Evolutionary conservation across 1,284 basidiomycete genomes (phyloP), one percentile per base, ranked within the genome.

Genomic region (Cryptococcus floricola): DNA sequence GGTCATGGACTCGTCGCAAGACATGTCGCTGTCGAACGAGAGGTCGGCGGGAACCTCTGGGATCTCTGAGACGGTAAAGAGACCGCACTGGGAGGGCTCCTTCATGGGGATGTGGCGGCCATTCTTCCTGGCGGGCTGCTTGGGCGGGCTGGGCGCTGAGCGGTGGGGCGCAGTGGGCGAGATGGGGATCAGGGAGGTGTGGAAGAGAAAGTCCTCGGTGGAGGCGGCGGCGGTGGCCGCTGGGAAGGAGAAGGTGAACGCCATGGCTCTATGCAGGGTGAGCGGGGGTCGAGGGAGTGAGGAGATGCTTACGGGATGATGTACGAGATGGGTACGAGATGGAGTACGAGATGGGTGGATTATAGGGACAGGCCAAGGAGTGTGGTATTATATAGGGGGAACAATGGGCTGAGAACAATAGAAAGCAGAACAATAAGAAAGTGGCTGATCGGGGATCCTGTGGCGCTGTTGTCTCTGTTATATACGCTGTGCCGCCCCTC

Each of bases 51-150:
- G 41, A 4, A 64, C 65, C 8, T 59, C 59, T n/a, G 53, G 52
- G 14, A 57, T 54, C 52, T 73, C 71, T 37, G 46, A 56, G 13
- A 73, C 61, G 23, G 69, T 70, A 61, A 68, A 73, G 9, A 73
- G 59, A 3, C 68, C 71, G 28, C 54, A 62, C 8, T 54, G 51
- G 13, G 63, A 60, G 5, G 67, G 70, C 50, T 67, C 65, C 9
- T 48, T 59, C 54, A 69, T 65, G 13, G 55, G 50, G 28, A 70
- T 68, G 53, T 68, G 68, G 7, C 66, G 57, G 2, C 56, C 49
- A 27, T 62, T 54, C 9, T 69, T 65, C 14, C 66, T 62, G 4
- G 68, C 60, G 4, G 54, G 45, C 52, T 58, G 62, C 28, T 28
- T 56, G 1, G 67, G 65, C 31, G 67, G 65, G 37, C 39, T 48